These are phyloP conservation scores for Trichoderma arundinaceum DNA, from an alignment of 2,329 filamentous ascomycete species.

Conservation along the genomic window DNA sequence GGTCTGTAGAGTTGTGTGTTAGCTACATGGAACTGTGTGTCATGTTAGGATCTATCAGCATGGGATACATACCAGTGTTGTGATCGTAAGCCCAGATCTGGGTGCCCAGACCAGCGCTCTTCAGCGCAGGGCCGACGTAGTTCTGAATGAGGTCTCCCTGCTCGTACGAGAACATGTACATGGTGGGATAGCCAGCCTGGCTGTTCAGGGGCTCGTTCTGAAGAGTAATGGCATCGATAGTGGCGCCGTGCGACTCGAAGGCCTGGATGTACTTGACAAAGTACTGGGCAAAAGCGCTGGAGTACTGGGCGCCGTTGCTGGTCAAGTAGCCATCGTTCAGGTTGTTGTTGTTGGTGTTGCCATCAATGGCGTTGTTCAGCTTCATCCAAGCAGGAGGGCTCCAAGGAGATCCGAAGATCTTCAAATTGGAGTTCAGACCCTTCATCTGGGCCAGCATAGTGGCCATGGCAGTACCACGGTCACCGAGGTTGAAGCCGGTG, in stretches of 20 bases:
- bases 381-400: conserved; percentile 51
- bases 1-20: conserved; percentile 36
- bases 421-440: conserved; percentile 42
- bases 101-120: conserved; percentile 28
- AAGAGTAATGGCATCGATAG: conserved; percentile 32
- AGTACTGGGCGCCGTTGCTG: conserved; percentile 44
- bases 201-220: conserved; percentile 34
- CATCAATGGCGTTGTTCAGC: conserved; percentile 44
- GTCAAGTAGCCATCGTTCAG: conserved; percentile 36
- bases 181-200: conserved; percentile 31
- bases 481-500: conserved; percentile 44
- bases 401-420: conserved; percentile 48
- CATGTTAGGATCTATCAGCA: background rate
- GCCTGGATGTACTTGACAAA: conserved; percentile 36
- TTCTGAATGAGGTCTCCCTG: conserved; percentile 32
- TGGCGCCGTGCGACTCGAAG: conserved; percentile 27
- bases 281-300: conserved; percentile 44
- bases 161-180: conserved; percentile 33
- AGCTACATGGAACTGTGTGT: background rate
- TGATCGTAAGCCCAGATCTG: conserved; percentile 35
- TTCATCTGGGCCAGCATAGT: conserved; percentile 45
- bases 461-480: conserved; percentile 47
- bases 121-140: conserved; percentile 31
- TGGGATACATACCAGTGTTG: conserved; percentile 41
- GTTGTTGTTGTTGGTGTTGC: conserved; percentile 43